Evolutionary conservation across 805 yeast genomes (phyloP).

Genomic region (Spencermartinsiella europaea): DNA sequence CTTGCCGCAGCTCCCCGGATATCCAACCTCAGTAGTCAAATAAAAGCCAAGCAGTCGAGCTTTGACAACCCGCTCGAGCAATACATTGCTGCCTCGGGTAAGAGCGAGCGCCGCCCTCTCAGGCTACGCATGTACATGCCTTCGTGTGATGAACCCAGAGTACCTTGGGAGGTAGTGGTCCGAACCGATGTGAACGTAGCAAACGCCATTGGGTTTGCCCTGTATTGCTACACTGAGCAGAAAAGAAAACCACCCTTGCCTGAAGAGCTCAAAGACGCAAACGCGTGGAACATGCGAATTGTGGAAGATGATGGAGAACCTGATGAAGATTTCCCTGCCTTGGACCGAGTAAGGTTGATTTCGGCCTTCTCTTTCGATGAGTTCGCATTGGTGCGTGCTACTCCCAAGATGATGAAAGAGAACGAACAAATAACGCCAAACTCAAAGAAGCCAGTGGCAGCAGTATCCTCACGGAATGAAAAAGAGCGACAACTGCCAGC

Average conservation of each 20-base stretch:
- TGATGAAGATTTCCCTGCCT: conserved; percentile 83
- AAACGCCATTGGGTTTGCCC: conserved; percentile 51
- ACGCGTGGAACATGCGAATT: conserved; percentile 68
- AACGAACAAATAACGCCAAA: conserved; percentile 33
- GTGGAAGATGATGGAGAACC: conserved; percentile 93
- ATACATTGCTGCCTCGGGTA: conserved; percentile 33
- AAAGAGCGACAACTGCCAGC: conserved; percentile 2
- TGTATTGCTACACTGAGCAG: conserved; percentile 33
- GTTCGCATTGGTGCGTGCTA: conserved; percentile 65
- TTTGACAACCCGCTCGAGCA: conserved; percentile 33
- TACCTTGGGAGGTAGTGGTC: conserved; percentile 32
- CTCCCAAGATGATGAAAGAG: conserved; percentile 30
- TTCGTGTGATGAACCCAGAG: conserved; percentile 24
- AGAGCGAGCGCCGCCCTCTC: conserved; percentile 30
- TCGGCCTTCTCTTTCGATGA: conserved; percentile 76
- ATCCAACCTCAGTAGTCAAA: conserved; percentile 25
- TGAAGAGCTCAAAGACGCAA: conserved; percentile 44
- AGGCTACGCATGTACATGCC: conserved; percentile 34
- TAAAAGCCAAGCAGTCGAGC: conserved; percentile 26
- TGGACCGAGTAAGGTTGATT: conserved; percentile 63
- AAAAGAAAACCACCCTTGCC: conserved; percentile 25
- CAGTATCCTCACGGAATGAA: background rate
- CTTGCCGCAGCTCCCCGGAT: conserved; percentile 1
- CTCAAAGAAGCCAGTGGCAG: conserved; percentile 16
- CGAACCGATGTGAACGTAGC: conserved; percentile 41